These are phyloP conservation scores for Torulaspora globosa DNA, from an alignment of 1,139 yeast species.

Conservation along the genomic window DNA sequence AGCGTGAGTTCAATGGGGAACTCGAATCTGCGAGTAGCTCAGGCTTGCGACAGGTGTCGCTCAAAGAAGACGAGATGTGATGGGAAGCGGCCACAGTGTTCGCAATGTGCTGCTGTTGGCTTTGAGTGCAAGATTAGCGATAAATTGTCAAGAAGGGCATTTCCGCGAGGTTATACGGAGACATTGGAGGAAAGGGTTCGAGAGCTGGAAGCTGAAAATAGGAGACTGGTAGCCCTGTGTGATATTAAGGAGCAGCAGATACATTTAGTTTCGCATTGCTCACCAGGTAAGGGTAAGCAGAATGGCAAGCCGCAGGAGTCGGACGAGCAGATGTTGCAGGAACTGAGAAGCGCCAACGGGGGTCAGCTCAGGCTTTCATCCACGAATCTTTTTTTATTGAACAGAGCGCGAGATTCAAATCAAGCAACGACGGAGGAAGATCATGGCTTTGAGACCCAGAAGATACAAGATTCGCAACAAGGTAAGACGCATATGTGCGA, in stretches of 20 bases:
- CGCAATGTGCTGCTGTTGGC: slow-evolving; percentile 62
- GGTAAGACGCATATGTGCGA: slow-evolving; percentile 45
- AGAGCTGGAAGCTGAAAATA: slow-evolving; percentile 57
- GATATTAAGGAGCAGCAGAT: slow-evolving; percentile 62
- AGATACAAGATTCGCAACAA: slow-evolving; percentile 10
- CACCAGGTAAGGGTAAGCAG: slow-evolving; percentile 12
- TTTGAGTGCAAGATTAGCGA: slow-evolving; percentile 74
- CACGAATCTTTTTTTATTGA: slow-evolving; percentile 34
- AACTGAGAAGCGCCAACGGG: slow-evolving; percentile 22
- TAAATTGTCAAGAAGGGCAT: slow-evolving; percentile 63
- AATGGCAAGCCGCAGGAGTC: slow-evolving; percentile 8
- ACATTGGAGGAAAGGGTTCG: slow-evolving; percentile 58
- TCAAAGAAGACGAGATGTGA: slow-evolving; percentile 56
- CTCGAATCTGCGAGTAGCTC: slow-evolving; percentile 45
- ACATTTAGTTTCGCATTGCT: slow-evolving; percentile 31
- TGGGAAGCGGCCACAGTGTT: slow-evolving; percentile 45
- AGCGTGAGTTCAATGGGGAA: slow-evolving; percentile 10
- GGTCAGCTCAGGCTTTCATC: slow-evolving; percentile 34
- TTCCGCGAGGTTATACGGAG: slow-evolving; percentile 74
- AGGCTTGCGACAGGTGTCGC: slow-evolving; percentile 83
- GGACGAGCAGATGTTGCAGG: slow-evolving; percentile 25
- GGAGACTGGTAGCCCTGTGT: slow-evolving; percentile 47
- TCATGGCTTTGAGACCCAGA: neutral
- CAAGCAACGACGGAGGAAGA: neutral
- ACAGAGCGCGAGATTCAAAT: slow-evolving; percentile 17